Base-by-base conservation (phyloP, 192 early-diverging fungal species). In the Umbelopsis ramanniana region DNA sequence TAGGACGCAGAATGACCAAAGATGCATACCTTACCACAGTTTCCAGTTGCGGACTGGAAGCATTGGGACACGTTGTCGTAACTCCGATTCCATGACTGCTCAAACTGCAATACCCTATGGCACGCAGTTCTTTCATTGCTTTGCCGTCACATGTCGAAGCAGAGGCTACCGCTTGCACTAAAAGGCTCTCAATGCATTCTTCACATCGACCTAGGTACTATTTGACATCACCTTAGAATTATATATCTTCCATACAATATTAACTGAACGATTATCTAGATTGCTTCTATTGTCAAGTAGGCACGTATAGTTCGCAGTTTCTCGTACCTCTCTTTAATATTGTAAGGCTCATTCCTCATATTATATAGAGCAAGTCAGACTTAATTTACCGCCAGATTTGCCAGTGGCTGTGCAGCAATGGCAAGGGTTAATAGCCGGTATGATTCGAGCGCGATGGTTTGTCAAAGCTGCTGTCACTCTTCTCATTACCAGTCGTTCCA, bases 331-430 rank as follows among this genome's bases (percentile, higher is more conserved):
- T 2, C 54, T 76, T 43, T 37, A 40, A 63, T 66, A 9, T 60
- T 26, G 26, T 38, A 50, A 52, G 40, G 26, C 23, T 26, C n/a
- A 21, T 21, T 21, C 37, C 1, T 37, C 21, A 50, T 26, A 43
- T 45, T 1, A 8, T 23, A 21, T 37, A 92, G 91, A 94, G 72
- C 87, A 90, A 78, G 82, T 89, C 11, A 78, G 94, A 35, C 81
- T 95, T 19, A 91, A 87, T 35, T 77, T 94, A 37, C 78, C 90
- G 48, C 54, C 85, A 0, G 86, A 88, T 43, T 57, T 82, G 11
- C 95, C 96, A n/a, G 67, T 95, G 11, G 90, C 88, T 15, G 94
- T 96, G 14, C 95, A 94, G 77, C 97, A 98, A 80, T 98, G 97
- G 97, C 82, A 91, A 26, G 87, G 86, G 7, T 80, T 97, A 23